phyloP scores from a whole-genome alignment of 306 rosid genomes.

The Ormosia semicastrata region DNA sequence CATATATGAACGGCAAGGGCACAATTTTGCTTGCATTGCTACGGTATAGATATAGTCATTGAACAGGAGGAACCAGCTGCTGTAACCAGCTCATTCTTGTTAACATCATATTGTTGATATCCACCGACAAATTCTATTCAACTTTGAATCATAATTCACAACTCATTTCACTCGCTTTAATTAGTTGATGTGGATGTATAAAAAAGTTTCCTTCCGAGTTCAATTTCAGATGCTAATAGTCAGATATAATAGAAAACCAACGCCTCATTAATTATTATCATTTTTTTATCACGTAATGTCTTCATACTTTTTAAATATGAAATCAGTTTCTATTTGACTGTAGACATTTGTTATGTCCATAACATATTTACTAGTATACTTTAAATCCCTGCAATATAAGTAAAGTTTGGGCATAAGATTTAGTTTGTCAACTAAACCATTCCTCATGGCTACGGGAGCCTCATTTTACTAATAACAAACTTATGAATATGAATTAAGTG shows the following conservation, averaged over 20 bases:
- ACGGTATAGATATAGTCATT: neutral
- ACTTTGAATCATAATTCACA: conserved; percentile 23
- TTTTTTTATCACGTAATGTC: too few species aligned
- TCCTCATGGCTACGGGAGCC: too few species aligned
- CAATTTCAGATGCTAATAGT: neutral
- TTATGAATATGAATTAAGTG: too few species aligned
- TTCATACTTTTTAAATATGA: too few species aligned
- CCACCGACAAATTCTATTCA: conserved; percentile 25
- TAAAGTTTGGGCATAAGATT: too few species aligned
- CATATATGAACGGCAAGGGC: neutral
- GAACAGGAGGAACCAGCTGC: conserved; percentile 11
- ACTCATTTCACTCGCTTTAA: conserved; percentile 27
- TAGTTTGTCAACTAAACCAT: too few species aligned
- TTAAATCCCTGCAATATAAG: too few species aligned
- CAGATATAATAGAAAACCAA: neutral
- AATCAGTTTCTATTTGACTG: too few species aligned
- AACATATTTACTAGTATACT: too few species aligned
- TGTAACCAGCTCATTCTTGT: conserved; percentile 30
- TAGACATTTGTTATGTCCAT: too few species aligned
- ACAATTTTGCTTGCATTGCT: neutral
- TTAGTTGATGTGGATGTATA: conserved; percentile 9
- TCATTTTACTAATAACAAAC: too few species aligned
- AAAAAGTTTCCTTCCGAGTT: neutral
- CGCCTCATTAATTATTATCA: too few species aligned
- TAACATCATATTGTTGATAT: neutral